Evolutionary conservation across 768 basidiomycete genomes (phyloP), one percentile per base, ranked within the genome.

Genomic region (Kondoa malvinella): DNA sequence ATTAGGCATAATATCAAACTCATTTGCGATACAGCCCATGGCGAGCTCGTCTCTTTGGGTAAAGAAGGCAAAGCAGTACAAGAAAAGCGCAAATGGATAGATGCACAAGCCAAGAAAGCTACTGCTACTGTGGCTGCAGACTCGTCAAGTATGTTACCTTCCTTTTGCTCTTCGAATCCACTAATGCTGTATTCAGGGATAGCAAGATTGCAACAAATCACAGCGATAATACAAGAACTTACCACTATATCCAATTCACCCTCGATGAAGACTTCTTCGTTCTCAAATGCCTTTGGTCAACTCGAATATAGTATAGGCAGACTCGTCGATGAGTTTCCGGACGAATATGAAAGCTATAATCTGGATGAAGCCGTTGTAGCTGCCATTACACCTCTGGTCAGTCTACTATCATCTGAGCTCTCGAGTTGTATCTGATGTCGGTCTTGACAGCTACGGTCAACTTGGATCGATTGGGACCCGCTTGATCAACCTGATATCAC

Each of bases 1-100:
- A 84, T 99, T n/a, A 84, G 94, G 29, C 92, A 99, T 76, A 99
- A 97, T 76, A 78, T 99, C 30, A 84, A 87, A 2, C 82, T 96
- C 57, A 89, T 99, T 34, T 81, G 84, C 1, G 88, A 91, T 60
- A 81, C 85, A 1, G 86, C 90, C 73, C 88, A 88, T 72, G 83
- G 81, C 21, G 88, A 94, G 69, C 81, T 99, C 15, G 87, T 90
- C 66, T 87, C 88, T 3, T 83, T 97, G 27, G 91, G 91, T 0
- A 83, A 86, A 17, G 95, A 99, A 79, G 95, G 89, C 1, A 87
- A 86, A 71, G 82, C 84, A 1, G 81, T 96, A 1, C 83, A 87
- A 71, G 88, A 88, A 69, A 83, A 87, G 56, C 87, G 88, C 76
- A 83, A 83, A 68, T 88, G 84, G 76, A 79, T 89, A 17, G 76